Percentiles rank a stretch among this genome's conserved stretches.
phyloP scores from a whole-genome alignment of 805 yeast genomes.

The Pichia membranifaciens region DNA sequence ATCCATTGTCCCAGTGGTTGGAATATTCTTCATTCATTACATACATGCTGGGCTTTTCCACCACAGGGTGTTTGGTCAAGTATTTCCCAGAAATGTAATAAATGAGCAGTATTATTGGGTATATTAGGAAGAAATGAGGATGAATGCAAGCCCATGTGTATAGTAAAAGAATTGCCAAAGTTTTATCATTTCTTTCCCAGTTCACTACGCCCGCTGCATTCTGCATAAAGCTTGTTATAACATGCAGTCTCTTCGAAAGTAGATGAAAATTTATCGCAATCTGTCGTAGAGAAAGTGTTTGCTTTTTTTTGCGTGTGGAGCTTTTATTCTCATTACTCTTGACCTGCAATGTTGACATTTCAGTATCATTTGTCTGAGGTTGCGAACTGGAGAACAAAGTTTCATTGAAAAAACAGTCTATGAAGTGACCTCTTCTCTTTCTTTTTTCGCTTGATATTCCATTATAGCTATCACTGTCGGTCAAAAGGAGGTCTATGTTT shows the following conservation, averaged over 20 bases:
- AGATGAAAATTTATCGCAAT: conserved; percentile 53
- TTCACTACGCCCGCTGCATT: conserved; percentile 25
- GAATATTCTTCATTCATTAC: conserved; percentile 24
- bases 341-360: too few species aligned
- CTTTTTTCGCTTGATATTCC: background rate
- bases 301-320: background rate
- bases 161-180: conserved; percentile 51
- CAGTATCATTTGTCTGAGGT: too few species aligned
- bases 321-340: too few species aligned
- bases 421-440: background rate
- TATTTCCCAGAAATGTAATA: conserved; percentile 69
- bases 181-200: conserved; percentile 73
- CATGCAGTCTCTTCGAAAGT: conserved; percentile 50
- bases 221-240: conserved; percentile 29
- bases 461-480: background rate
- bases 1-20: conserved; percentile 9
- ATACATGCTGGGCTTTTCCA: conserved; percentile 33
- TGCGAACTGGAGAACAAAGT: too few species aligned
- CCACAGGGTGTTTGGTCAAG: conserved; percentile 57
- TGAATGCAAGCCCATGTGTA: conserved; percentile 65
- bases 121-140: conserved; percentile 60
- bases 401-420: background rate
- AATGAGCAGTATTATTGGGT: conserved; percentile 54
- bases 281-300: conserved; percentile 45
- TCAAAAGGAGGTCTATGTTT: background rate